Percentiles rank a stretch among this genome's conserved stretches.
Evolutionary conservation across 305 asterid species (phyloP).

Genomic region (Andrographis paniculata): DNA sequence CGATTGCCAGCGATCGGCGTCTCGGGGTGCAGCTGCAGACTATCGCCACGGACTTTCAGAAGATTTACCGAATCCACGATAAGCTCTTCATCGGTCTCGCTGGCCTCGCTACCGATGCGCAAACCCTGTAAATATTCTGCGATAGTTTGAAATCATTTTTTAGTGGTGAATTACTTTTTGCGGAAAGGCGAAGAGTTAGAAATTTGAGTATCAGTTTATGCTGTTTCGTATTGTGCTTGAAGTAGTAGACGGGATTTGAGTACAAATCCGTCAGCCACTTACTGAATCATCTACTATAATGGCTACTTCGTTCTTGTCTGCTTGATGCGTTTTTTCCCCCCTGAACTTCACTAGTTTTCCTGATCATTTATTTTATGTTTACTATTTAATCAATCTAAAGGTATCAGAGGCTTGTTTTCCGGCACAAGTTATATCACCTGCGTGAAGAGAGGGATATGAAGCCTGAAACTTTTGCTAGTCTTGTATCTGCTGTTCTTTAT

Average conservation of each 20-base stretch:
- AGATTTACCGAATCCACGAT: conserved; percentile 65
- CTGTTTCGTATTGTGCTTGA: too few species aligned
- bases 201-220: too few species aligned
- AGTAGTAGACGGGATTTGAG: too few species aligned
- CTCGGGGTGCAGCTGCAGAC: conserved; percentile 91
- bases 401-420: conserved; percentile 74
- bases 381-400: conserved; percentile 22
- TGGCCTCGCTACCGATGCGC: conserved; percentile 85
- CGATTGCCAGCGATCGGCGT: conserved; percentile 87
- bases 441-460: conserved; percentile 98
- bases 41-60: conserved; percentile 79
- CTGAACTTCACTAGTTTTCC: neutral
- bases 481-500: conserved; percentile 82
- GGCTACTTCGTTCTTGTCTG: neutral
- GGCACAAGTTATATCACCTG: conserved; percentile 85
- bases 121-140: conserved; percentile 41
- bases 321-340: neutral
- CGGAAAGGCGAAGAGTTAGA: neutral
- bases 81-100: conserved; percentile 83
- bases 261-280: too few species aligned
- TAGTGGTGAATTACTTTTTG: neutral
- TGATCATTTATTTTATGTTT: neutral
- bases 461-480: conserved; percentile 98
- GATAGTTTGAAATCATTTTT: neutral
- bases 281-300: too few species aligned